Base-by-base conservation (phyloP, 2,329 filamentous ascomycete genomes). In the Sporothrix inflata region DNA sequence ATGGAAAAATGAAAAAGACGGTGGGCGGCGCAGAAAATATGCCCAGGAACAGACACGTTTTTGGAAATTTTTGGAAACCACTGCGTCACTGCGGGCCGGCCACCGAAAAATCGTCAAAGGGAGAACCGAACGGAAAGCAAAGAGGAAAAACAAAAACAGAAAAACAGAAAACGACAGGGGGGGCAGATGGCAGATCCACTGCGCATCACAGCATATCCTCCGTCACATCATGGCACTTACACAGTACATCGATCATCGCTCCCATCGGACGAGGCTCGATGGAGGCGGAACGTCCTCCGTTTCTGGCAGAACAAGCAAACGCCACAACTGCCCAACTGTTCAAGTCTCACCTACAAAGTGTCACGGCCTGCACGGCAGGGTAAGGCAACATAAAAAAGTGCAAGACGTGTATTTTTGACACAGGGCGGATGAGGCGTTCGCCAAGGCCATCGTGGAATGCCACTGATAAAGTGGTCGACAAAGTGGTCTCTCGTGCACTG, bases 21-120 rank as follows among this genome's bases (percentile, higher is more conserved):
- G 27, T 21, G 24, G 21, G 40, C 27, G 45, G 42, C 40, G 63
- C 21, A 66, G 16, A 66, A 34, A n/a, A 49, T 66, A 66, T 47
- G 40, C 40, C 42, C 63, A 66, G 24, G 42, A 49, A n/a, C 5
- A 66, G 61, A 34, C 38, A 47, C 61, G 61, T 65, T 47, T 47
- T 66, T 27, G n/a, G n/a, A n/a, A n/a, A n/a, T 34, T 19, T 42
- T n/a, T 12, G 55, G 4, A 9, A 66, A 49, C 16, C 63, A 34
- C 24, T 47, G 21, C 40, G 12, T 11, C 38, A 7, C 34, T 42
- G 34, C 19, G 57, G 60, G 38, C 60, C 21, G 60, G 38, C 60
- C 21, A 21, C n/a, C 19, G n/a, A 14, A 24, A 21, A 24, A 19
- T 42, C 57, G 57, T 24, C 57, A 63, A 63, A 63, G 57, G 57